Evolutionary conservation across 441 rosid genomes (phyloP), one percentile per base, ranked within the genome.

Genomic region (Capsella rubella): DNA sequence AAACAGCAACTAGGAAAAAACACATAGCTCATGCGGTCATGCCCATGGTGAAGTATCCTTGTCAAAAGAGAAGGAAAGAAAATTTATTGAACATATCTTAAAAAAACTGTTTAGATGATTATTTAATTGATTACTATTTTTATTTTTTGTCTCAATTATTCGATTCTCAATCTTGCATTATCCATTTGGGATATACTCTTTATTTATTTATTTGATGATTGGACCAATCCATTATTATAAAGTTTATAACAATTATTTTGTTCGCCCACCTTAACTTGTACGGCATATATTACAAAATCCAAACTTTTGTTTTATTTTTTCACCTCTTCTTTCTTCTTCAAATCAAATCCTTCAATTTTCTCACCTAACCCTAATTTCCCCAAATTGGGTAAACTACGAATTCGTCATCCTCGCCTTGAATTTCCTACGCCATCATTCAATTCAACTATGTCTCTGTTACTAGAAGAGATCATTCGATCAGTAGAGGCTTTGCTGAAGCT

Each of bases 391-490:
- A 64, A 64, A 43, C 10, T 49, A 8, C 52, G 52, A 21, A 49
- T 71, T 65, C 72, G 4, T 62, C 52, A 68, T 34, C 58, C 58
- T 28, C 61, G 14, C 43, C 14, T 32, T 47, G 2, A 25, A 51
- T 4, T 67, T 1, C 4, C 78, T 1, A 12, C 54, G 42, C 5
- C 1, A n/a, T 59, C 32, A 72, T 53, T 81, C 32, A 15, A 53
- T 67, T 81, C 9, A 14, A 46, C 4, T 0, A 95, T 95, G 99
- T 82, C 90, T 11, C 42, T 87, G 77, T 55, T 86, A 72, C 37
- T 92, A 59, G 97, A 89, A 67, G 97, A 95, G 18, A 84, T 95
- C 39, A 82, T 86, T 53, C 80, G 81, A 62, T 89, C 97, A 34
- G 75, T 95, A 47, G 99, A 92, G 78, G 78, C 81, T 49, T 89